These are phyloP conservation scores for Polyporus arcularius DNA, from an alignment of 768 basidiomycete species.

Conservation along the genomic window DNA sequence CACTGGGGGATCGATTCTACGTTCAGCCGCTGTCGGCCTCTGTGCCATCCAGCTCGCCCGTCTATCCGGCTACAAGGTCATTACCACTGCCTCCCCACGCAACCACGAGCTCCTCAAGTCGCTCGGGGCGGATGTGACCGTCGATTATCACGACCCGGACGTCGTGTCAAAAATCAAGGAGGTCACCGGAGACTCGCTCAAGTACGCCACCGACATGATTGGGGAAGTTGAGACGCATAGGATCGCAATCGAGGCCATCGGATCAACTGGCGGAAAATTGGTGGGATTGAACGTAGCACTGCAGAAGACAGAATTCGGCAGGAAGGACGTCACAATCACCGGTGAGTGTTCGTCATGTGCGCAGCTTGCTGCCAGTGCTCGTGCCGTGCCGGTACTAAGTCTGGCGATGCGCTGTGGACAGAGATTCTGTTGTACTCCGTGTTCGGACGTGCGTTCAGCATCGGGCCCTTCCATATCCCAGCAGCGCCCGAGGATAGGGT, in stretches of 20 bases:
- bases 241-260: conserved; percentile 3
- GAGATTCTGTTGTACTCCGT: conserved; percentile 24
- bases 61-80: conserved; percentile 33
- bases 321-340: conserved; percentile 3
- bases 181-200: conserved; percentile 20
- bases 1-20: conserved; percentile 10
- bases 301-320: neutral
- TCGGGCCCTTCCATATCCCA: conserved; percentile 11
- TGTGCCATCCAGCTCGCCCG: conserved; percentile 35
- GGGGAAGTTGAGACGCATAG: conserved; percentile 1
- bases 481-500: conserved; percentile 22
- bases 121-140: conserved; percentile 39
- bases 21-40: conserved; percentile 37
- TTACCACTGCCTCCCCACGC: conserved; percentile 36
- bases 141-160: conserved; percentile 31
- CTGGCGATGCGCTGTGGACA: conserved; percentile 17
- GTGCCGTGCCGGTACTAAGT: too few relatives aligned
- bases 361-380: neutral
- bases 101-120: conserved; percentile 39
- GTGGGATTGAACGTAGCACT: neutral
- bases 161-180: conserved; percentile 28
- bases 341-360: neutral
- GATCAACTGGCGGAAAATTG: conserved; percentile 10
- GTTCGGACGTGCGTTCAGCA: conserved; percentile 18
- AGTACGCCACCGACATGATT: conserved; percentile 24